Evolutionary conservation across 169 alveolate genomes (phyloP).

Genomic region (Babesia sp.): DNA sequence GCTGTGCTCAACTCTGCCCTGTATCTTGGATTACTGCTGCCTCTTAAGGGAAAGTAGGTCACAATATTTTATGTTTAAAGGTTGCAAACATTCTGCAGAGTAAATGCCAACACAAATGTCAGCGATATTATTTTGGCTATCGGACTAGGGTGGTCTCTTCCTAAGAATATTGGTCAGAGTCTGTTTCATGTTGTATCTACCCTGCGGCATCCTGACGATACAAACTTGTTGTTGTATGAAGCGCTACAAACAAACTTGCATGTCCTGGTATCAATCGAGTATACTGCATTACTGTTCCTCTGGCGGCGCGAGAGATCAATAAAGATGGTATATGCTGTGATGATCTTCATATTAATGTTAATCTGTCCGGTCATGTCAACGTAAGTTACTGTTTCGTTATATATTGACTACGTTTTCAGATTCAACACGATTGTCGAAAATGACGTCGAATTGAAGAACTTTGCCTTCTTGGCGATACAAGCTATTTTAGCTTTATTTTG

Average conservation of each 20-base stretch:
- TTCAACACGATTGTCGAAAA: conserved; percentile 1
- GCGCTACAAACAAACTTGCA: conserved; percentile 42
- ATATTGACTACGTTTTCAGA: not conserved
- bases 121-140: conserved; percentile 22
- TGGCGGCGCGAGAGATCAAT: conserved; percentile 12
- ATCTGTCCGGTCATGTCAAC: conserved; percentile 4
- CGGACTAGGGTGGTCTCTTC: conserved; percentile 60
- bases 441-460: conserved; percentile 1
- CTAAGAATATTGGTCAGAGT: conserved; percentile 20
- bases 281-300: conserved; percentile 30
- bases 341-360: conserved; percentile 4
- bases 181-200: conserved; percentile 9
- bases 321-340: not conserved
- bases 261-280: conserved; percentile 19
- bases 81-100: not conserved
- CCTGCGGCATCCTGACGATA: conserved; percentile 12
- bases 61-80: not conserved
- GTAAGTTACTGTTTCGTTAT: not conserved
- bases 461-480: not conserved
- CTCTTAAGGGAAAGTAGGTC: conserved; percentile 55
- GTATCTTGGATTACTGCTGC: conserved; percentile 24
- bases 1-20: conserved; percentile 36
- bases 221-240: conserved; percentile 27
- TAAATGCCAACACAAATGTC: conserved; percentile 36
- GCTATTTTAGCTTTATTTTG: not conserved